A percentile compares a stretch with the other conserved stretches of the same genome.
phyloP scores from a whole-genome alignment of 73 alveolate species.

The Symbiodinium pilosum region DNA sequence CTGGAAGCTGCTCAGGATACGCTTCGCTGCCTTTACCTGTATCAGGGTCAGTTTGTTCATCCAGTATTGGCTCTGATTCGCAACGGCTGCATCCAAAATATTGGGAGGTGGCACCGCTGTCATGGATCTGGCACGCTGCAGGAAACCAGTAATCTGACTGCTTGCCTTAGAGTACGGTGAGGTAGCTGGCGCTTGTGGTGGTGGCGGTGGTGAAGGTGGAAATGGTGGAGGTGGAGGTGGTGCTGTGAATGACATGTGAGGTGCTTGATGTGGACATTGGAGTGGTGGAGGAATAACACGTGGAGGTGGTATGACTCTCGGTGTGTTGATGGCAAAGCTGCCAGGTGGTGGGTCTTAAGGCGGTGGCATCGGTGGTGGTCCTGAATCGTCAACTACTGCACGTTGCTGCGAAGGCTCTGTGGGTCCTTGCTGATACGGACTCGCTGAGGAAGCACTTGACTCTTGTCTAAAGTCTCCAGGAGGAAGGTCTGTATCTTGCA shows the following conservation, averaged over 20 bases:
- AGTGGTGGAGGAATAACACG: neutral
- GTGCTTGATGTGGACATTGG: neutral
- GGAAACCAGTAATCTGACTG: neutral
- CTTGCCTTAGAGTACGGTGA: neutral
- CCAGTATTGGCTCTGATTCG: neutral
- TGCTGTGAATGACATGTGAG: neutral
- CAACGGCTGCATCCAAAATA: neutral
- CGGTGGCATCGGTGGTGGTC: too few species aligned
- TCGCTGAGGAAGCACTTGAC: too few species aligned
- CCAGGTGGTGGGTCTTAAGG: too few species aligned
- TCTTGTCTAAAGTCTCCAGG: too few species aligned
- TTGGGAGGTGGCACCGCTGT: neutral
- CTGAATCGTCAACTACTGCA: too few species aligned
- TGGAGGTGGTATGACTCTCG: neutral
- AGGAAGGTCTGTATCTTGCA: too few species aligned
- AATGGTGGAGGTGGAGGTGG: neutral
- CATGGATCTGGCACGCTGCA: neutral
- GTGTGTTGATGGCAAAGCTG: neutral
- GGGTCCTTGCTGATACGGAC: too few species aligned
- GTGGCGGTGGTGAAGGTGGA: neutral
- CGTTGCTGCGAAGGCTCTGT: too few species aligned
- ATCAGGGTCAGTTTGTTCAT: neutral
- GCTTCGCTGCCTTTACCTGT: neutral
- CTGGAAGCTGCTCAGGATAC: neutral
- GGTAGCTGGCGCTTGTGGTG: neutral